phyloP scores from a whole-genome alignment of 768 basidiomycete species.

The Epithele typhae region DNA sequence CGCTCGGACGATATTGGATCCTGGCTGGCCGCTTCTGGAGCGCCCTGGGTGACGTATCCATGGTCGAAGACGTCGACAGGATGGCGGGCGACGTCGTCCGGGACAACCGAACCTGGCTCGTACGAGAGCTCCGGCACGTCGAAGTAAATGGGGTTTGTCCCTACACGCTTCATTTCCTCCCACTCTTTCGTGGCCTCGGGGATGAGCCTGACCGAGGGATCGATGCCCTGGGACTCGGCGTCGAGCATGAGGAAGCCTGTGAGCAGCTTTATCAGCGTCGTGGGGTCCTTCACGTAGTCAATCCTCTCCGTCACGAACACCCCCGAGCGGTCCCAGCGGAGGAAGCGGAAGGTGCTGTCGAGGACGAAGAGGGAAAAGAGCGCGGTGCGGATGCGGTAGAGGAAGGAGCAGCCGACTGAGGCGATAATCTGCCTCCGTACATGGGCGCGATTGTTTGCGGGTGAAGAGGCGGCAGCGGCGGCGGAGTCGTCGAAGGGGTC shows the following conservation, averaged over 20 bases:
- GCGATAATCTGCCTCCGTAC: background rate
- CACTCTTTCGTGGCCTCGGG: background rate
- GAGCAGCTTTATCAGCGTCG: background rate
- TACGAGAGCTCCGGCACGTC: no score
- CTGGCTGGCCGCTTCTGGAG: no score
- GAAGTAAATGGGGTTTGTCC: no score
- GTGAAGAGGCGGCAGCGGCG: background rate
- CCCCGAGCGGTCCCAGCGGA: slow-evolving; percentile 5
- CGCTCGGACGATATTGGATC: no score
- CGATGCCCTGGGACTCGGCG: background rate
- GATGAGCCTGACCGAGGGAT: background rate
- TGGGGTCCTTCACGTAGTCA: background rate
- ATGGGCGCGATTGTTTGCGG: background rate
- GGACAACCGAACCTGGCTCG: no score
- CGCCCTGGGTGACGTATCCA: no score
- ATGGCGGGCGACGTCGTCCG: no score
- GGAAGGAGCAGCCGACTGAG: background rate
- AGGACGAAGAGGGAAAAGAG: background rate
- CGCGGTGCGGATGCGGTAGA: background rate
- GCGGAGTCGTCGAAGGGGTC: background rate
- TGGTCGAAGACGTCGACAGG: no score
- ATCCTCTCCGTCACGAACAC: background rate
- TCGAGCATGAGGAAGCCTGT: background rate
- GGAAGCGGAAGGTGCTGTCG: background rate
- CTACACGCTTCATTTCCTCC: background rate